Base-by-base conservation (phyloP, 2,329 filamentous ascomycete species). In the Aspergillus sp. region DNA sequence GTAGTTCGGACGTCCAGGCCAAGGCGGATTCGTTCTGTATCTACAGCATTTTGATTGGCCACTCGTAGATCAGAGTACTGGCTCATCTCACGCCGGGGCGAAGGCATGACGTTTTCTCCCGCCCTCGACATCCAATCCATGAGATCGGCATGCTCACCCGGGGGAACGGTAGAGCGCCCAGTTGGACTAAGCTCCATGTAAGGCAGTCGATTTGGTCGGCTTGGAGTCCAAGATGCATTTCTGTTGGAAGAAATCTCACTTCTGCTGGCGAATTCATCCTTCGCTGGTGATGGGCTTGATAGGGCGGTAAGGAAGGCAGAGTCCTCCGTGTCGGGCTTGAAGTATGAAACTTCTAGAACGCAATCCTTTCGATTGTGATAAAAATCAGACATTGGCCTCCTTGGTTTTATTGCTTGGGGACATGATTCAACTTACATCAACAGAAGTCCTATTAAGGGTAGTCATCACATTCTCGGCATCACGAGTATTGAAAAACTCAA, bases 1-100 rank as follows among this genome's bases (percentile, higher is more conserved):
- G 89, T 92, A 9, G 90, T 92, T 54, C 90, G 85, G 59, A 92
- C 89, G 71, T 92, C 90, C 50, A 85, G 84, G 10, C 90, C 90
- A 16, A 85, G 65, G 24, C 75, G 73, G 59, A 81, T 80, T n/a
- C 76, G 72, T 52, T 76, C 73, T 24, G 76, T 69, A 61, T 80
- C 77, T 39, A 81, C 78, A 45, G 75, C 69, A 59, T 81, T 80
- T 62, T 80, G 78, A 55, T 76, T 77, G 47, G 63, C 72, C 36
- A 67, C 57, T 18, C 73, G 70, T 50, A 67, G 54, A 52, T 75
- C 72, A 32, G 66, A 57, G 52, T 68, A 70, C 11, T 67, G 70
- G 49, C 58, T 56, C 32, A 66, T 53, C 31, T 71, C 70, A 55
- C 67, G 68, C 22, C 69, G 71, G 20, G 72, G 68, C 29, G 73